These are phyloP conservation scores for Brassica juncea DNA, from an alignment of 345 rosid genomes.

Conservation along the genomic window DNA sequence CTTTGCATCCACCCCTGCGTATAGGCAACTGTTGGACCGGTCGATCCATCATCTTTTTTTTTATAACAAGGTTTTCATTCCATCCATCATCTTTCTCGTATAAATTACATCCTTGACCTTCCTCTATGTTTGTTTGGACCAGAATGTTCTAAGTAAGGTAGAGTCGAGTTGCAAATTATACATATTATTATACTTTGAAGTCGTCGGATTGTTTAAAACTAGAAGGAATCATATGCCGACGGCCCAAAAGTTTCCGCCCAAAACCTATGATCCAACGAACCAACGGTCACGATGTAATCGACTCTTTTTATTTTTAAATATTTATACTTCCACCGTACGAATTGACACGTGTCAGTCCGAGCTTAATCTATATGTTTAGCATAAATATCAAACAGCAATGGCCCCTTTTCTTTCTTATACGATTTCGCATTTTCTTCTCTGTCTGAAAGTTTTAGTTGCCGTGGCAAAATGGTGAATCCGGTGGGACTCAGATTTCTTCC, in stretches of 20 bases:
- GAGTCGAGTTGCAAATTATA: not conserved
- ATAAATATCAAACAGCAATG: not conserved
- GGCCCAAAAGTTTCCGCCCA: not conserved
- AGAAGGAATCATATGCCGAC: not conserved
- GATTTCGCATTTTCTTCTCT: not conserved
- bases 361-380: not conserved
- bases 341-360: not conserved
- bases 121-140: not conserved
- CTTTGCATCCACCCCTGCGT: too few species aligned
- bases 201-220: not conserved
- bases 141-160: not conserved
- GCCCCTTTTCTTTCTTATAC: not conserved
- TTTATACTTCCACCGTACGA: too few species aligned
- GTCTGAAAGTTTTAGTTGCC: not conserved
- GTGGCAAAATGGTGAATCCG: slow-evolving; percentile 4
- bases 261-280: not conserved
- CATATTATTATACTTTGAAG: not conserved
- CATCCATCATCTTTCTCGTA: not conserved
- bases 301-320: not conserved
- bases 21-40: not conserved
- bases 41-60: too few species aligned
- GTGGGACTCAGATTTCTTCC: slow-evolving; percentile 51
- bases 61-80: not conserved
- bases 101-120: not conserved
- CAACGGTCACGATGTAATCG: not conserved